Conservation (phyloP, 371 early-diverging fungal genomes). For the Enterocytospora artemiae region DNA sequence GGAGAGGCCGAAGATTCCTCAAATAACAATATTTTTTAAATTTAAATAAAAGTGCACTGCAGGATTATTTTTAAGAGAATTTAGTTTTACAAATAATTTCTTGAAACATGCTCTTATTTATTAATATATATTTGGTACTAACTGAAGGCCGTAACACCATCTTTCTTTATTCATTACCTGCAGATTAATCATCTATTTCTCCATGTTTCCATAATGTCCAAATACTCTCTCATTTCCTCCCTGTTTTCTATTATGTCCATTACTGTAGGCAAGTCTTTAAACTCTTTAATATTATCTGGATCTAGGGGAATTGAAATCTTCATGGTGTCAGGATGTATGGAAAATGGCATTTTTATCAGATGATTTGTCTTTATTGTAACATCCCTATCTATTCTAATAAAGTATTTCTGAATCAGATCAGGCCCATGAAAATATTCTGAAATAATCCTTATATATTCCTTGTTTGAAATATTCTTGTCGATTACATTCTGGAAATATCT, state of each 20-base stretch:
- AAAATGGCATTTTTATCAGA: conserved; percentile 93
- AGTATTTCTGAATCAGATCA: conserved; percentile 63
- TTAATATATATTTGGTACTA: no score
- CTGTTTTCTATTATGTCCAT: neutral
- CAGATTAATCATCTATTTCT: neutral
- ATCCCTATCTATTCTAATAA: conserved; percentile 76
- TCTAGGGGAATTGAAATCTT: conserved; percentile 73
- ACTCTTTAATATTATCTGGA: conserved; percentile 16
- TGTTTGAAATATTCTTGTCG: conserved; percentile 12
- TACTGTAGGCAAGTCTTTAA: conserved; percentile 12
- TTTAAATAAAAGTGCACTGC: no score
- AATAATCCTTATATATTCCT: conserved; percentile 38
- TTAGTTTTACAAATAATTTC: no score
- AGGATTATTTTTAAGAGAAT: no score
- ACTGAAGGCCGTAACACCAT: no score
- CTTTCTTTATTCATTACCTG: no score
- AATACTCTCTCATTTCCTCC: neutral
- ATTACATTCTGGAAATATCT: conserved; percentile 59
- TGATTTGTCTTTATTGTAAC: conserved; percentile 81
- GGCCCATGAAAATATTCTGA: conserved; percentile 18
- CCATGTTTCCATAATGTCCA: conserved; percentile 20
- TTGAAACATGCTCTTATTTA: no score
- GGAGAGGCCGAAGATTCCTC: no score
- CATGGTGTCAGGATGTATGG: conserved; percentile 71
- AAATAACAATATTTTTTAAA: no score